Conservation (phyloP, 345 rosid genomes). For the Capsella bursapastoris region DNA sequence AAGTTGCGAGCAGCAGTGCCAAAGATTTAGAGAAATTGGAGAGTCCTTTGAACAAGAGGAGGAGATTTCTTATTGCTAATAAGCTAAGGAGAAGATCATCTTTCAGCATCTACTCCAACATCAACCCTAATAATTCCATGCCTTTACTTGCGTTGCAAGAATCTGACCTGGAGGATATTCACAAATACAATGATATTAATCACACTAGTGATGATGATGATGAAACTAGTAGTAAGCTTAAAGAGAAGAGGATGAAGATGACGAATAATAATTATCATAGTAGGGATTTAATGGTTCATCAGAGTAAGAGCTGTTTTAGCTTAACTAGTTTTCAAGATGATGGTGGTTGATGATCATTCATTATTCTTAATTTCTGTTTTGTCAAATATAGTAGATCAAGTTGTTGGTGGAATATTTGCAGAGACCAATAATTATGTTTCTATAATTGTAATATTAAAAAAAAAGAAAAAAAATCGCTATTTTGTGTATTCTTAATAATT, state of each 20-base stretch:
- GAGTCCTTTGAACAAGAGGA: slow-evolving; percentile 78
- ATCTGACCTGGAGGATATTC: slow-evolving; percentile 42
- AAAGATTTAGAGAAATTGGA: slow-evolving; percentile 71
- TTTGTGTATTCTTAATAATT: background rate
- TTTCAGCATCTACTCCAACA: slow-evolving; percentile 54
- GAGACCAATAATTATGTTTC: background rate
- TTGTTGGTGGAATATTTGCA: slow-evolving; percentile 17
- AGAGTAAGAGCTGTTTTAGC: slow-evolving; percentile 36
- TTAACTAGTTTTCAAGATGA: slow-evolving; percentile 33
- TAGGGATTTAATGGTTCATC: slow-evolving; percentile 33
- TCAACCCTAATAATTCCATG: slow-evolving; percentile 66
- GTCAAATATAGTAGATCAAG: background rate
- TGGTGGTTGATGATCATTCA: slow-evolving; percentile 28
- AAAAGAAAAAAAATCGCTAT: background rate
- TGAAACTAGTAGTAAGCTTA: slow-evolving; percentile 6
- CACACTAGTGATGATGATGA: slow-evolving; percentile 24
- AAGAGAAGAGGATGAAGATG: slow-evolving; percentile 40
- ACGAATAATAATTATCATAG: slow-evolving; percentile 10
- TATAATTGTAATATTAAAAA: background rate
- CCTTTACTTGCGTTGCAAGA: slow-evolving; percentile 65
- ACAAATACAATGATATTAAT: slow-evolving; percentile 7
- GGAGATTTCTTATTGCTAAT: slow-evolving; percentile 62
- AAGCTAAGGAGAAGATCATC: slow-evolving; percentile 50
- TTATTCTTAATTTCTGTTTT: background rate
- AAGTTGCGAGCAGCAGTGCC: slow-evolving; percentile 44